phyloP scores from a whole-genome alignment of 345 rosid species.

The Mallotus nudiflorus region DNA sequence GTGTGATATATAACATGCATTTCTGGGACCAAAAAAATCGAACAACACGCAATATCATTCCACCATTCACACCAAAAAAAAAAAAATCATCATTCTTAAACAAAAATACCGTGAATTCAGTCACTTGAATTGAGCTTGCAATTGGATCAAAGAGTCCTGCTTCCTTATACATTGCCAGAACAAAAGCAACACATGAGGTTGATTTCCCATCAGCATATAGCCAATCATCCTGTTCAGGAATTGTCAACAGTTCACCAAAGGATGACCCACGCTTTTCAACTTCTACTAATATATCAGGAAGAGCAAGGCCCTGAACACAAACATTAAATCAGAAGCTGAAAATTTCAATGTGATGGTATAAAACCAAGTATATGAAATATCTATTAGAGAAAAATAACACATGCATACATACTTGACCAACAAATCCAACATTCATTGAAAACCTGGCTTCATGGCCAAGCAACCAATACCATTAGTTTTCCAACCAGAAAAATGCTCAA shows the following conservation, averaged over 20 bases:
- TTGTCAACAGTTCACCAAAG: slow-evolving; percentile 76
- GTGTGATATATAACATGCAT: neutral
- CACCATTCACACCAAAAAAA: neutral
- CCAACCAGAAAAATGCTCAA: neutral
- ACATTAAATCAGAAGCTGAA: slow-evolving; percentile 3
- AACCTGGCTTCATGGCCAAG: neutral
- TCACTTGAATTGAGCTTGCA: slow-evolving; percentile 71
- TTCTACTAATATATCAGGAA: slow-evolving; percentile 83
- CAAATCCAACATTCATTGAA: neutral
- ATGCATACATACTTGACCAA: neutral
- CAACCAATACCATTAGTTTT: neutral
- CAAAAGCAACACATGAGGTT: slow-evolving; percentile 83
- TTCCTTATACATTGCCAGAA: slow-evolving; percentile 94
- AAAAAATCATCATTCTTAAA: neutral
- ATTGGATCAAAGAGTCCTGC: slow-evolving; percentile 85
- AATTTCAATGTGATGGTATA: slow-evolving; percentile 14
- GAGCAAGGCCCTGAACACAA: slow-evolving; percentile 66
- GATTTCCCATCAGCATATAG: slow-evolving; percentile 89
- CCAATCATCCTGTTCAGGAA: slow-evolving; percentile 99
- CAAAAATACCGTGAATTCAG: slow-evolving; percentile 91
- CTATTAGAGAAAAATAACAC: neutral
- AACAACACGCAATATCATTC: neutral
- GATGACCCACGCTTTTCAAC: slow-evolving; percentile 80
- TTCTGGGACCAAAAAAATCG: neutral
- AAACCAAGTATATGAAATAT: neutral